Percentiles rank a stretch among this genome's conserved stretches.
These are phyloP conservation scores for Tremella fuciformis DNA, from an alignment of 768 basidiomycete species.

Conservation along the genomic window DNA sequence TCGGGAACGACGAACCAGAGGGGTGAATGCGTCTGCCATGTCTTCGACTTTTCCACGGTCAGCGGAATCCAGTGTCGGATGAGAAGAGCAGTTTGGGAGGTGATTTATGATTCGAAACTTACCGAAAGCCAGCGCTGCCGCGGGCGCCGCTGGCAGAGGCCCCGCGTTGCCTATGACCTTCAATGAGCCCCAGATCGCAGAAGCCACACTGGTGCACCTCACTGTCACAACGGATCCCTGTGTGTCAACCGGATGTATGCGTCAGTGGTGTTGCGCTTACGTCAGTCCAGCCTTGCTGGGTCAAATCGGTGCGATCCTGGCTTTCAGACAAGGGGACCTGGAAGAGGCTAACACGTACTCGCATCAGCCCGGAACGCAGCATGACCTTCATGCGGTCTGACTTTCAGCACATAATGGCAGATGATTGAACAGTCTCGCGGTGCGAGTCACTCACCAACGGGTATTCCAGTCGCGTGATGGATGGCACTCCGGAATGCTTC, in stretches of 20 bases:
- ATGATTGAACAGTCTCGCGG: slow-evolving; percentile 38
- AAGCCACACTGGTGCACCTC: not conserved
- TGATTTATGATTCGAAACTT: slow-evolving; percentile 18
- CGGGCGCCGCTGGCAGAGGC: slow-evolving; percentile 83
- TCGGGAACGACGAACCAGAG: not conserved
- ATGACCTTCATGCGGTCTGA: slow-evolving; percentile 94
- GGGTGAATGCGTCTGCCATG: not conserved
- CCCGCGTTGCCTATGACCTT: slow-evolving; percentile 83
- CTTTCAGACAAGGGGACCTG: not conserved
- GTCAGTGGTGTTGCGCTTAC: not conserved
- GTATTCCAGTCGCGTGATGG: slow-evolving; percentile 78
- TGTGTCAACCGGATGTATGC: not conserved
- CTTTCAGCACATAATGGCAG: not conserved
- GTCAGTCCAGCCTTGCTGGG: not conserved
- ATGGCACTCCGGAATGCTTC: slow-evolving; percentile 77
- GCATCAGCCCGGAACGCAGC: slow-evolving; percentile 86
- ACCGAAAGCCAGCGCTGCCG: slow-evolving; percentile 74
- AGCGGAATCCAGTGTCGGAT: not conserved
- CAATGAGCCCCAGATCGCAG: too few species aligned
- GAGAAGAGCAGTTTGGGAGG: not conserved
- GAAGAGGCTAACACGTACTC: slow-evolving; percentile 58
- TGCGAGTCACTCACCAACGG: slow-evolving; percentile 25
- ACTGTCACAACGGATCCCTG: slow-evolving; percentile 2
- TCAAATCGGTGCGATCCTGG: not conserved
- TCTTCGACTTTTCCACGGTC: not conserved